These are phyloP conservation scores for Thyridium curvatum DNA, from an alignment of 2,329 filamentous ascomycete genomes.

Conservation along the genomic window DNA sequence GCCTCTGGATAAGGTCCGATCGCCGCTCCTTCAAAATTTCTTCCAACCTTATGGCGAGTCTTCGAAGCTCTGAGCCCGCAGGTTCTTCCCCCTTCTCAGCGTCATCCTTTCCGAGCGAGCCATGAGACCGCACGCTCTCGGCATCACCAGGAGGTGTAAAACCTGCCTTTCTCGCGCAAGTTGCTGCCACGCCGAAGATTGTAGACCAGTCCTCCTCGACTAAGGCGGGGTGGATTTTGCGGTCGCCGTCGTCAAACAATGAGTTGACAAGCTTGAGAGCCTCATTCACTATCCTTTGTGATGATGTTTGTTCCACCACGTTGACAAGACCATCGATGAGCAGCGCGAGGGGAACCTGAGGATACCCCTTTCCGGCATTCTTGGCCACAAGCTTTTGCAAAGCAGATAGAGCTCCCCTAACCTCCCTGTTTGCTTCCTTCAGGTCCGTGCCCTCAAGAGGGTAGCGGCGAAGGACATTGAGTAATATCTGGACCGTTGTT, in stretches of 20 bases:
- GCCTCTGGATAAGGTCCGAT: constrained; percentile 54
- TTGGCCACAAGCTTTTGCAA: constrained; percentile 58
- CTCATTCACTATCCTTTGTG: constrained; percentile 37
- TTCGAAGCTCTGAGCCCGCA: constrained; percentile 34
- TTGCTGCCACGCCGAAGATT: constrained; percentile 52
- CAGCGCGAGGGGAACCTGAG: constrained; percentile 50
- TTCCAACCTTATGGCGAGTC: constrained; percentile 44
- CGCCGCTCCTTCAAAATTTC: constrained; percentile 36
- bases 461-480: constrained; percentile 53
- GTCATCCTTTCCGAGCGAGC: constrained; percentile 16
- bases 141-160: constrained; percentile 9
- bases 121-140: constrained; percentile 12
- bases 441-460: constrained; percentile 36
- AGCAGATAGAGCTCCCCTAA: constrained; percentile 57
- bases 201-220: constrained; percentile 61
- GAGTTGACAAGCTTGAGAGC: constrained; percentile 48
- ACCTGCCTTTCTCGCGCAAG: constrained; percentile 38
- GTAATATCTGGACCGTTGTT: constrained; percentile 57
- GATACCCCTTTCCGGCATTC: constrained; percentile 52
- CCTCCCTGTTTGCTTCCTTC: constrained; percentile 47
- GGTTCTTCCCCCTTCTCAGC: constrained; percentile 27
- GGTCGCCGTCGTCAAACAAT: constrained; percentile 46
- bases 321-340: constrained; percentile 52
- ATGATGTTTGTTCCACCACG: constrained; percentile 36
- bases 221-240: constrained; percentile 48